Conservation (phyloP, 164 flowering plant genomes). For the Sedum album region DNA sequence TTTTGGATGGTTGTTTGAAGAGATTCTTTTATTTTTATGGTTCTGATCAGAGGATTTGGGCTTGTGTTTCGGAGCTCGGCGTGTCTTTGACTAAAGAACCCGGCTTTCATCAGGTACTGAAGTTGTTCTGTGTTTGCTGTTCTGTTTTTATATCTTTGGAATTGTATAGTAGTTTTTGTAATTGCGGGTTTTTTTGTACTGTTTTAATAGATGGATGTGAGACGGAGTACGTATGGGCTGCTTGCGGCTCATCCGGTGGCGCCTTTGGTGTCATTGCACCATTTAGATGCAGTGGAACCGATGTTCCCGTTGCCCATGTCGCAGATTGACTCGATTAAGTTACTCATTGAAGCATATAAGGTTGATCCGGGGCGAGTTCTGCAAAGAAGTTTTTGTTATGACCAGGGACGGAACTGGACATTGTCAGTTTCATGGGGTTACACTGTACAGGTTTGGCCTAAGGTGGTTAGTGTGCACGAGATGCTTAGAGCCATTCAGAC, state of each 20-base stretch:
- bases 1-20: background rate
- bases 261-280: slow-evolving; percentile 69
- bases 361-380: slow-evolving; percentile 62
- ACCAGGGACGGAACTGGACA: slow-evolving; percentile 35
- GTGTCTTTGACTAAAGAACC: background rate
- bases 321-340: slow-evolving; percentile 30
- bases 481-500: background rate
- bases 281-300: slow-evolving; percentile 62
- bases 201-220: slow-evolving; percentile 48
- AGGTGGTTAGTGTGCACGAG: background rate
- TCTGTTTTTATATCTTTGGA: background rate
- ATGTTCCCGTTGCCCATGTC: slow-evolving; percentile 46
- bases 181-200: background rate
- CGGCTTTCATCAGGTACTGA: slow-evolving; percentile 2
- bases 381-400: slow-evolving; percentile 78
- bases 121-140: background rate
- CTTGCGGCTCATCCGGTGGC: slow-evolving; percentile 75
- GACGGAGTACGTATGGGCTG: slow-evolving; percentile 53
- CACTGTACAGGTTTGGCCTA: slow-evolving; percentile 32
- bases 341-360: slow-evolving; percentile 28
- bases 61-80: background rate
- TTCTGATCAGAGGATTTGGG: slow-evolving; percentile 4
- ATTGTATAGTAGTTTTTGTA: background rate
- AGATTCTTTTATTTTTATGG: background rate
- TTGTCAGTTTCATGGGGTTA: slow-evolving; percentile 70